Base-by-base conservation (phyloP, 176 grass and related monocot species). In the Musa acuminata region DNA sequence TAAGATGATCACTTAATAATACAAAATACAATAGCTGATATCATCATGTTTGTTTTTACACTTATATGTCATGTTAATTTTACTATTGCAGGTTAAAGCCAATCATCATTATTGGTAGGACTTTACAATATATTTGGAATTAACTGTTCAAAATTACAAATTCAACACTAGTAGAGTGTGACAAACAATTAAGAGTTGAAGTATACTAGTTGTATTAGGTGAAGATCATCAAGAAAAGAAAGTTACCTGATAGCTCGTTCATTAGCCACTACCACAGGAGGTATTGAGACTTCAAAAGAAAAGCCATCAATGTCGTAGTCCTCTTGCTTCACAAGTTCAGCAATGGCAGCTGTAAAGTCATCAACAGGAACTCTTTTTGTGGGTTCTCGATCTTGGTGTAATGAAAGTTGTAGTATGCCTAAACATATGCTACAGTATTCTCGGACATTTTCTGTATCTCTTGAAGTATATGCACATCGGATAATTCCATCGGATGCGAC, bases 401-500 rank as follows among this genome's bases (percentile, higher is more conserved):
- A 96, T 25, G 80, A 51, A 54, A 89, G 81, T 51, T 84, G 81
- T 58, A 97, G 84, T 48, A 93, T 72, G 65, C 93, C 85, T 73
- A 97, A 91, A 78, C 93, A 97, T 52, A 97, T 17, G 83, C 81
- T 85, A 85, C 90, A 97, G 64, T 83, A 92, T 14, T 63, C 13
- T 51, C 53, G 78, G 52, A 75, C 21, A n/a, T 29, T 72, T 14
- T 29, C 55, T 62, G 55, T 62, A 14, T 63, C 85, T 0, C 1
- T 72, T 6, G 79, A 82, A 55, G 51, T 49, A 59, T 27, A 26
- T 60, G 72, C 58, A 60, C 20, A 19, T 35, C 10, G 67, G 0
- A 4, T 20, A 21, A 51, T 4, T 51, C 35, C 67, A 70, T 16
- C 13, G 49, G 24, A 6, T 35, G 8, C 21, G 14, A 2, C 3